Evolutionary conservation across 1,284 basidiomycete genomes (phyloP).

Genomic region (Abortiporus biennis): DNA sequence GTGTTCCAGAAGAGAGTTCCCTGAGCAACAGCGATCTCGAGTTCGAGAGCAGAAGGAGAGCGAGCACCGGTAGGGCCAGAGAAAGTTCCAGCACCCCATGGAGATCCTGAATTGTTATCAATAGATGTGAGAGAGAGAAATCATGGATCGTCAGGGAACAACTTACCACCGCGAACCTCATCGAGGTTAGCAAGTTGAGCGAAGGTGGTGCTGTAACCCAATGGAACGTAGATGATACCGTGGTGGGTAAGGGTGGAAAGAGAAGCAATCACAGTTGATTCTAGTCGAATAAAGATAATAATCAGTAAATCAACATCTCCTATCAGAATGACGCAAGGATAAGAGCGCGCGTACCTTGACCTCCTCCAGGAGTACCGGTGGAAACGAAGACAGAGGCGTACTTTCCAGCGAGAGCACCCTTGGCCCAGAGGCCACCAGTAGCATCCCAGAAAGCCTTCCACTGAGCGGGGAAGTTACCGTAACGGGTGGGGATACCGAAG

Average conservation of each 20-base stretch:
- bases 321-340: background rate
- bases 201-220: conserved; percentile 66
- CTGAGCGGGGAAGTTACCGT: conserved; percentile 64
- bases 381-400: conserved; percentile 72
- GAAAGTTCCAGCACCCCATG: conserved; percentile 75
- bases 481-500: conserved; percentile 78
- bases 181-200: conserved; percentile 50
- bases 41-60: conserved; percentile 56
- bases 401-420: conserved; percentile 74
- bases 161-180: conserved; percentile 68
- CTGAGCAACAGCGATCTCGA: conserved; percentile 60
- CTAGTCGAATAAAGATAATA: conserved; percentile 19
- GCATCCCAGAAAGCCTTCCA: conserved; percentile 81
- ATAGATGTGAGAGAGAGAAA: background rate
- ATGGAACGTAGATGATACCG: conserved; percentile 73
- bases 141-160: background rate
- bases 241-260: conserved; percentile 80
- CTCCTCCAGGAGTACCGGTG: conserved; percentile 61
- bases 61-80: conserved; percentile 59
- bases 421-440: conserved; percentile 75
- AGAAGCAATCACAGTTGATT: conserved; percentile 57
- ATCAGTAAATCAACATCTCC: background rate
- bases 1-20: conserved; percentile 53
- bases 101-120: conserved; percentile 36
- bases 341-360: conserved; percentile 34